phyloP scores from a whole-genome alignment of 1,284 basidiomycete genomes.

The Fomes fomentarius region DNA sequence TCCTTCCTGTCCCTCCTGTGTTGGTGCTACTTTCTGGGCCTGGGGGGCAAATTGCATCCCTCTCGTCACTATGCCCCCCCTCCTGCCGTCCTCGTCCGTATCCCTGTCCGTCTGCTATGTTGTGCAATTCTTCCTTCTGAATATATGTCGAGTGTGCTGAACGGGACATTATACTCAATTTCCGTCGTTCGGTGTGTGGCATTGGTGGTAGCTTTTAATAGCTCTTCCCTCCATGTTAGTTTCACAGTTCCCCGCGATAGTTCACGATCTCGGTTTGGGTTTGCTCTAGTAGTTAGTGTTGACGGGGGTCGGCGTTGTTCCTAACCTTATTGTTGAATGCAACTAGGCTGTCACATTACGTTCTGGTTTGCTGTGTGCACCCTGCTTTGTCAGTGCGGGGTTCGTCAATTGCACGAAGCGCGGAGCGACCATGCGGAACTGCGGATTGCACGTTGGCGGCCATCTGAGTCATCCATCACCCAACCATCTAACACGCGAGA shows the following conservation, averaged over 20 bases:
- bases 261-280: neutral
- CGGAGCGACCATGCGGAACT: too few species aligned
- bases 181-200: neutral
- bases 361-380: too few species aligned
- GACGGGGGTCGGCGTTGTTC: neutral
- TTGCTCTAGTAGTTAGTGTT: neutral
- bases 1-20: neutral
- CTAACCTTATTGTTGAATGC: slow-evolving; percentile 2
- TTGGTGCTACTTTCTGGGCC: neutral
- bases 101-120: slow-evolving; percentile 10
- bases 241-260: neutral
- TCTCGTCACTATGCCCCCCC: neutral
- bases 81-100: neutral
- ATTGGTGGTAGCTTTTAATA: neutral
- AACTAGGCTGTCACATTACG: too few species aligned
- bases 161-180: neutral
- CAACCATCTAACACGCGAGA: too few species aligned
- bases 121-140: slow-evolving; percentile 10
- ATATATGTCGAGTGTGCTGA: slow-evolving; percentile 22
- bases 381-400: too few species aligned
- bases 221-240: neutral
- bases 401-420: too few species aligned
- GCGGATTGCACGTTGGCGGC: too few species aligned
- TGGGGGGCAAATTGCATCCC: neutral
- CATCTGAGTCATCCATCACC: too few species aligned